Base-by-base conservation (phyloP, 345 rosid species). In the Cardamine resedifolia region DNA sequence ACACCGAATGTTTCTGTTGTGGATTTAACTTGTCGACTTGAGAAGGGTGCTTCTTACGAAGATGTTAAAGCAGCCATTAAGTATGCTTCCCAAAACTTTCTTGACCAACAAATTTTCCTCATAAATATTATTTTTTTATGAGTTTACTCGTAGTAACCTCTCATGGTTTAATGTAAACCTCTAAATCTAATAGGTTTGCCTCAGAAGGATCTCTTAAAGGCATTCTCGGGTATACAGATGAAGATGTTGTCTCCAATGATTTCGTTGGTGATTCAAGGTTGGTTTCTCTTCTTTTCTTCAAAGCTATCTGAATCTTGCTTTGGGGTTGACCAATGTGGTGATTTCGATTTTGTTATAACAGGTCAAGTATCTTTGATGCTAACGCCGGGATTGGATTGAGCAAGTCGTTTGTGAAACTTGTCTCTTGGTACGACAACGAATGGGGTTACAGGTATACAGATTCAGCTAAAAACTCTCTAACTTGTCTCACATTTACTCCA, bases 321-420 rank as follows among this genome's bases (percentile, higher is more conserved):
- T 51, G 63, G 27, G 10, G 31, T 59, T 34, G 36, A 36, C 59
- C 55, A 12, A 10, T 66, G 50, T 64, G 15, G 57, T 31, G 72
- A 18, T 71, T 12, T 56, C 26, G 8, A 56, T 48, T 52, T 48
- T 6, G 28, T 14, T 7, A 49, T 4, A 39, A 49, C 81, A 96
- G 99, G 85, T 96, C 99, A 58, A 96, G 98, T 82, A 92, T 96
- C 81, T 96, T 96, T 34, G 99, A 96, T 41, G 98, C 99, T 28
- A 90, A 90, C 62, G 99, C 99, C 7, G 99, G 99, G 56, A 96
- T 96, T 55, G 99, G 97, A 33, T 78, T 96, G 81, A 86, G 83
- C 63, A 59, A 56, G 64, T 90, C 95, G 24, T 92, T 96, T 82
- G 85, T 85, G 87, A 96, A 96, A 85, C 82, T 96, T 34, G 90